A percentile compares a stretch with the other conserved stretches of the same genome.
Conservation (phyloP, 148 eudicot species). For the Oxyria digyna region DNA sequence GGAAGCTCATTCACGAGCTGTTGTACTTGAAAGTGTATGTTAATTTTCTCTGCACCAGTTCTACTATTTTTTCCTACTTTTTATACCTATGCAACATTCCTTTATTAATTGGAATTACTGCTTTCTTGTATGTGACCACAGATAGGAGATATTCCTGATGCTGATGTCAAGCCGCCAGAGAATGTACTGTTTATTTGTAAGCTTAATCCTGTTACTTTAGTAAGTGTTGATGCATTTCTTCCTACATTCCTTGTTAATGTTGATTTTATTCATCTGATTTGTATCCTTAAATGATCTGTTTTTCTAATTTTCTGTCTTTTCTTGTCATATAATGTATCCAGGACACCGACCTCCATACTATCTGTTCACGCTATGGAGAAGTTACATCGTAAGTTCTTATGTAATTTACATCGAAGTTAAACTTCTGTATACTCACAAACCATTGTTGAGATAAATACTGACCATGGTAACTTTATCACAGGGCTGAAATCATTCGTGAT, state of each 20-base stretch:
- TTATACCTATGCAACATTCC: not conserved
- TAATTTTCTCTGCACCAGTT: not conserved
- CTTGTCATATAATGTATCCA: slow-evolving; percentile 16
- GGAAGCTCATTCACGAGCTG: slow-evolving; percentile 93
- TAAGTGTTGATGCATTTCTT: slow-evolving; percentile 19
- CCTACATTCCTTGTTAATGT: not conserved
- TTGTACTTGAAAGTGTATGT: slow-evolving; percentile 88
- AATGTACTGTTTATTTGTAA: slow-evolving; percentile 91
- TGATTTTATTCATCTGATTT: not conserved
- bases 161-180: slow-evolving; percentile 94
- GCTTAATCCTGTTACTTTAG: slow-evolving; percentile 93
- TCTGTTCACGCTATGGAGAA: slow-evolving; percentile 86
- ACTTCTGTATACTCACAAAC: slow-evolving; percentile 4
- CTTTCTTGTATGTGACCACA: slow-evolving; percentile 18
- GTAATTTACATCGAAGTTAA: slow-evolving; percentile 1
- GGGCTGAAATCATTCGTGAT: slow-evolving; percentile 91
- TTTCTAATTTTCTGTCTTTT: not conserved
- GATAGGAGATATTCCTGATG: slow-evolving; percentile 97
- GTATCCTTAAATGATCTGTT: not conserved
- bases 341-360: slow-evolving; percentile 91
- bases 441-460: not conserved
- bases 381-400: slow-evolving; percentile 66
- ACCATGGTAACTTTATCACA: slow-evolving; percentile 15
- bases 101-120: not conserved
- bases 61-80: not conserved